A percentile compares a stretch with the other conserved stretches of the same genome.
Conservation (phyloP, 208 protist species). For the Leishmania arabica region DNA sequence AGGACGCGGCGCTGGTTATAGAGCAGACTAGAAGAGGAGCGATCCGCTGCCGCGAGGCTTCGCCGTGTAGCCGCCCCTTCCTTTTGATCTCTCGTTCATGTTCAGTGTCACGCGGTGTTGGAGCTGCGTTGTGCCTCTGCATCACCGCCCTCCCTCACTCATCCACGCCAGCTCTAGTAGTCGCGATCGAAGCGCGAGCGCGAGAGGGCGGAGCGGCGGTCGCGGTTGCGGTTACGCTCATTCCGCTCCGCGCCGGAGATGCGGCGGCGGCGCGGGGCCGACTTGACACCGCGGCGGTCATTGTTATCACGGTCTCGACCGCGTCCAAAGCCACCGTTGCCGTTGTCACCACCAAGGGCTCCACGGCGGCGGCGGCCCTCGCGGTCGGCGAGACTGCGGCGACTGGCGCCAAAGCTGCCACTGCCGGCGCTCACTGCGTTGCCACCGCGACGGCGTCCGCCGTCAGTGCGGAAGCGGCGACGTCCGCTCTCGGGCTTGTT, state of each 20-base stretch:
- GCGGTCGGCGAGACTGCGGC: conserved; percentile 6
- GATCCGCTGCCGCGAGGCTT: neutral
- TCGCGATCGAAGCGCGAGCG: conserved; percentile 66
- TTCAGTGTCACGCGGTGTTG: neutral
- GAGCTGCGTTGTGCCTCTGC: neutral
- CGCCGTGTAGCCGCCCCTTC: neutral
- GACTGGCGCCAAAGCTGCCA: conserved; percentile 12
- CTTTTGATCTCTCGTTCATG: neutral
- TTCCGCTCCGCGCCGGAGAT: conserved; percentile 61
- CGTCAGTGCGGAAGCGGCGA: conserved; percentile 28
- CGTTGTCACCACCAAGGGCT: conserved; percentile 2
- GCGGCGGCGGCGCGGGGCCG: conserved; percentile 36
- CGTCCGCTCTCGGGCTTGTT: conserved; percentile 14
- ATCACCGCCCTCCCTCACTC: neutral
- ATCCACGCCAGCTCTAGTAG: conserved; percentile 18
- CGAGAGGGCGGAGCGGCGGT: conserved; percentile 54
- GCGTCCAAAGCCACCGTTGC: conserved; percentile 14
- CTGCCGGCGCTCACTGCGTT: conserved; percentile 16
- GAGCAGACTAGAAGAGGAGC: neutral
- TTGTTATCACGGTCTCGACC: conserved; percentile 28
- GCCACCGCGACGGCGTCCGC: conserved; percentile 19
- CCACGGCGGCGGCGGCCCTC: conserved; percentile 19
- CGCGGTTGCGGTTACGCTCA: conserved; percentile 48
- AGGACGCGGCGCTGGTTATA: too few species aligned
- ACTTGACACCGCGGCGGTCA: conserved; percentile 58